A percentile compares a stretch with the other conserved stretches of the same genome.
These are phyloP conservation scores for Annona squamosa DNA, from an alignment of 164 flowering plant species.

Conservation along the genomic window DNA sequence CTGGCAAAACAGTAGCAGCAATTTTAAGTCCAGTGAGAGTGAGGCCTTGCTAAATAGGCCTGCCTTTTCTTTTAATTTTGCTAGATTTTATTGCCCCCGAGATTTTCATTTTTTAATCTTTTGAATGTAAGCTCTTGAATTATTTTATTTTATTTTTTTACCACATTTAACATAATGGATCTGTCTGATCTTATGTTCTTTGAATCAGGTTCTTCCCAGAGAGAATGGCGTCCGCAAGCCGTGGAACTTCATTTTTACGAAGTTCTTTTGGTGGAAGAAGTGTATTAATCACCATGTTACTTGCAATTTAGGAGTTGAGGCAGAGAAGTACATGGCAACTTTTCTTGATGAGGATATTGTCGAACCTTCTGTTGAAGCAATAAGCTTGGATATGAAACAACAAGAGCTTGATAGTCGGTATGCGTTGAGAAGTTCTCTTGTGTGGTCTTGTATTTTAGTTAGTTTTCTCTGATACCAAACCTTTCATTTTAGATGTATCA, in stretches of 20 bases:
- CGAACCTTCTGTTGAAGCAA: conserved; percentile 54
- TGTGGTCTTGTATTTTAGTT: neutral
- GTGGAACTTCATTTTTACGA: conserved; percentile 54
- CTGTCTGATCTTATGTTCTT: neutral
- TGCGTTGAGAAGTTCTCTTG: neutral
- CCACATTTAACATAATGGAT: neutral
- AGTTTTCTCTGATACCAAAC: conserved; percentile 3
- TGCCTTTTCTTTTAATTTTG: neutral
- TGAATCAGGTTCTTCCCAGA: conserved; percentile 61
- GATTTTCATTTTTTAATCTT: neutral
- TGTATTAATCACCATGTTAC: conserved; percentile 11
- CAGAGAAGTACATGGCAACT: conserved; percentile 13
- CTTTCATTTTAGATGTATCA: conserved; percentile 58
- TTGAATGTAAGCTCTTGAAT: too few species aligned
- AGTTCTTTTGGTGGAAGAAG: conserved; percentile 39
- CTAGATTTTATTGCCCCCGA: neutral
- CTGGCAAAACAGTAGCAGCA: neutral
- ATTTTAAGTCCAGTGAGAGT: neutral
- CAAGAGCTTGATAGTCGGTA: conserved; percentile 90
- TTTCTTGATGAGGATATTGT: conserved; percentile 18
- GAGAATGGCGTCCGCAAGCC: conserved; percentile 58
- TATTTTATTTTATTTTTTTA: too few species aligned
- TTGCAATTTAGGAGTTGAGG: conserved; percentile 18
- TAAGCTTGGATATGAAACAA: conserved; percentile 96
- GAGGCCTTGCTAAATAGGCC: neutral